A percentile compares a stretch with the other conserved stretches of the same genome.
Conservation (phyloP, 2,329 filamentous ascomycete genomes). For the Colletotrichum paranaense region DNA sequence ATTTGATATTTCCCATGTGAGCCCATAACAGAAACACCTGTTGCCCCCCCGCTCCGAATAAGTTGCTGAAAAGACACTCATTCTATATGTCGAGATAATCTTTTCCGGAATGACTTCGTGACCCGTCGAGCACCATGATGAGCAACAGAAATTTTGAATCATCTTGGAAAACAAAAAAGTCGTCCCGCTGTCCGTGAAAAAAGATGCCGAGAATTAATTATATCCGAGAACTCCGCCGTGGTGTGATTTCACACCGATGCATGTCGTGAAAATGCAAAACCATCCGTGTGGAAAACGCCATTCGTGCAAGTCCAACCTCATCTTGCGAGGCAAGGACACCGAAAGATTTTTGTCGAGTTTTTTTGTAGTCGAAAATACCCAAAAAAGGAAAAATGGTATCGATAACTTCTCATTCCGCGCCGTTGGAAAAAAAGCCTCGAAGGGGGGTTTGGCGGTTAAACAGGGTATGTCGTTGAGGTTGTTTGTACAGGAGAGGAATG, state of each 20-base stretch:
- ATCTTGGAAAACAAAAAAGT: slow-evolving; percentile 50
- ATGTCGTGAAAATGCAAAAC: slow-evolving; percentile 58
- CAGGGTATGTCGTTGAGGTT: slow-evolving; percentile 59
- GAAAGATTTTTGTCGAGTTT: slow-evolving; percentile 32
- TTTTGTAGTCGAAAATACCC: slow-evolving; percentile 36
- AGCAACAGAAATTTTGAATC: slow-evolving; percentile 52
- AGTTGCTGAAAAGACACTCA: slow-evolving; percentile 49
- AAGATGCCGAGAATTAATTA: slow-evolving; percentile 40
- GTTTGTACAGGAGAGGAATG: slow-evolving; percentile 58
- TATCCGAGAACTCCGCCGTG: slow-evolving; percentile 56
- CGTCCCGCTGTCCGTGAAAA: slow-evolving; percentile 48
- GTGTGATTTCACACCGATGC: slow-evolving; percentile 58
- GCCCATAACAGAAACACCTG: slow-evolving; percentile 51
- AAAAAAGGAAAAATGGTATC: slow-evolving; percentile 56
- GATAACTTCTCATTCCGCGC: slow-evolving; percentile 55
- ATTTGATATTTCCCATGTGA: slow-evolving; percentile 45
- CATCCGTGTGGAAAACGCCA: slow-evolving; percentile 53
- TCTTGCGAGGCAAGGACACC: slow-evolving; percentile 43
- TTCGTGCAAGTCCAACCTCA: slow-evolving; percentile 56
- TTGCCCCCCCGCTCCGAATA: slow-evolving; percentile 44
- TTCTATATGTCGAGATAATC: slow-evolving; percentile 63
- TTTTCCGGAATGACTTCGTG: slow-evolving; percentile 48
- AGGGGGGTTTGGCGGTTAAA: slow-evolving; percentile 43
- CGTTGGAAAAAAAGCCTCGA: slow-evolving; percentile 41
- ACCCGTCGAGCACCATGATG: slow-evolving; percentile 44